phyloP scores from a whole-genome alignment of 495 filamentous ascomycete genomes.

The Aspergillus heteromorphus region DNA sequence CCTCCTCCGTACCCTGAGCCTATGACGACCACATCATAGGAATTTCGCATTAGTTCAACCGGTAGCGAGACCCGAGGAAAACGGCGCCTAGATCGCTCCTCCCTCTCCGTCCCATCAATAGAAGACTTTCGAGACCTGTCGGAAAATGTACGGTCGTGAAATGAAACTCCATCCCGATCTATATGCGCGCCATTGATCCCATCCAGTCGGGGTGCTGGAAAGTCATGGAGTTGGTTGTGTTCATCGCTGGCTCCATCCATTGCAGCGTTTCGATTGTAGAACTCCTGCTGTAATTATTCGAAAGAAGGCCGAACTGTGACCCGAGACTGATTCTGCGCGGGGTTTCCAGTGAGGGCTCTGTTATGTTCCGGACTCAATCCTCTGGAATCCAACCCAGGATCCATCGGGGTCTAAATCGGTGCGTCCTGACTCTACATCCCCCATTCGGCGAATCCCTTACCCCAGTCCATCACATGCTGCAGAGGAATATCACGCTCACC shows the following conservation, averaged over 20 bases:
- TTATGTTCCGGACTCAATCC: too few species aligned
- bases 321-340: too few species aligned
- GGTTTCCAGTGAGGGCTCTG: too few species aligned
- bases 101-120: neutral
- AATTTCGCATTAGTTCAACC: neutral
- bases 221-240: neutral
- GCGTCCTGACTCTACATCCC: neutral
- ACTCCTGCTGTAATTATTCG: too few species aligned
- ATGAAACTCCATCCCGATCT: neutral
- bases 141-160: neutral
- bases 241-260: neutral
- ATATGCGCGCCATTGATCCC: neutral
- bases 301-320: too few species aligned
- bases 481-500: neutral
- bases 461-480: neutral
- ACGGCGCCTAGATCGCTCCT: neutral
- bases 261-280: neutral
- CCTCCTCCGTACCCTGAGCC: slow-evolving; percentile 1
- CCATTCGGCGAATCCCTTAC: neutral
- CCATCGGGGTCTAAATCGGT: neutral
- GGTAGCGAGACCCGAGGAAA: neutral
- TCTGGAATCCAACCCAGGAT: neutral
- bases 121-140: neutral
- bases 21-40: neutral
- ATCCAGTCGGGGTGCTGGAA: neutral